phyloP scores from a whole-genome alignment of 2,329 filamentous ascomycete genomes.

The Aureobasidium leucospermi region DNA sequence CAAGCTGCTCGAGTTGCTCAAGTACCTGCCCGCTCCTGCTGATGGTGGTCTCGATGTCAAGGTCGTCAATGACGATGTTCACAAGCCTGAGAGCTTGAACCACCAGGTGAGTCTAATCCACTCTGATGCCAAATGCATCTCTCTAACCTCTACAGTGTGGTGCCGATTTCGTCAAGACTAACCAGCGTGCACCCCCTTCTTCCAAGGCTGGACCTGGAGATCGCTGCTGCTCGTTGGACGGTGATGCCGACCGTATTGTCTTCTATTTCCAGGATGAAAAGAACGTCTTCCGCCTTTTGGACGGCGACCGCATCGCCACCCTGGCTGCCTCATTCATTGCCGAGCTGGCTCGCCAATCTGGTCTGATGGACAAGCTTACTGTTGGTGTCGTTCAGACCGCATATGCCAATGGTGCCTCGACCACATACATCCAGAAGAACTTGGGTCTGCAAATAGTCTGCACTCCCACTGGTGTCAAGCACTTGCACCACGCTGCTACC shows the following conservation, averaged over 20 bases:
- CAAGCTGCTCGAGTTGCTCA: slow-evolving; percentile 79
- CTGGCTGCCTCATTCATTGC: slow-evolving; percentile 89
- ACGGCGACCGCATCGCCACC: slow-evolving; percentile 94
- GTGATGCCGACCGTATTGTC: slow-evolving; percentile 89
- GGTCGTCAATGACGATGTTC: slow-evolving; percentile 86
- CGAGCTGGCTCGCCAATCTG: slow-evolving; percentile 74
- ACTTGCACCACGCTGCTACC: slow-evolving; percentile 92
- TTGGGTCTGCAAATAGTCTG: slow-evolving; percentile 84
- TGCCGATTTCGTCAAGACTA: slow-evolving; percentile 96
- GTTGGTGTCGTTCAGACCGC: slow-evolving; percentile 96
- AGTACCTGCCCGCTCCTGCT: slow-evolving; percentile 62
- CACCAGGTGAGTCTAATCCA: slow-evolving; percentile 58
- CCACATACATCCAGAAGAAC: slow-evolving; percentile 81
- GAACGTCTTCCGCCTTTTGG: slow-evolving; percentile 81
- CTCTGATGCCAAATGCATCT: not conserved
- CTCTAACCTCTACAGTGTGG: slow-evolving; percentile 55
- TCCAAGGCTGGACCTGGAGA: slow-evolving; percentile 70
- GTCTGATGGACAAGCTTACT: slow-evolving; percentile 70
- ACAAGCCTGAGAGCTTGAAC: slow-evolving; percentile 83
- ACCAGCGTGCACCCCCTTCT: slow-evolving; percentile 78
- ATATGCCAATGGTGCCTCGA: slow-evolving; percentile 94
- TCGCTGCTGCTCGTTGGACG: slow-evolving; percentile 85
- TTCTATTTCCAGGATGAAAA: slow-evolving; percentile 88
- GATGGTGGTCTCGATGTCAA: slow-evolving; percentile 71
- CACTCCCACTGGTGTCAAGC: slow-evolving; percentile 93